Conservation (phyloP, 805 yeast genomes). For the Candida quercuum region DNA sequence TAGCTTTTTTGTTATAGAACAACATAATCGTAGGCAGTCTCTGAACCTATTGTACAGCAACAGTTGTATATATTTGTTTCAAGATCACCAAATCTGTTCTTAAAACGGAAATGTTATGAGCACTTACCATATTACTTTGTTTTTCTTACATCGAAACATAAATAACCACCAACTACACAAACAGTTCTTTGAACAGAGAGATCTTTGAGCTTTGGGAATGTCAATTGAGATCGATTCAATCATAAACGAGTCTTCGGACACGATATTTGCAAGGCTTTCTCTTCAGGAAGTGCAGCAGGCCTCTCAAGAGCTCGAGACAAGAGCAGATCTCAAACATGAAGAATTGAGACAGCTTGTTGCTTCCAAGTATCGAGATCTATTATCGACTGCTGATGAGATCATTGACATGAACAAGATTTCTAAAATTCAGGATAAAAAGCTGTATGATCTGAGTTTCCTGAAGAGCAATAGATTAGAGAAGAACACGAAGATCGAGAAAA, state of each 20-base stretch:
- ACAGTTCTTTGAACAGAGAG: too few species aligned
- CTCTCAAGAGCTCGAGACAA: background rate
- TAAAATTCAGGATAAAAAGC: constrained; percentile 12
- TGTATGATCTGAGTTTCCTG: constrained; percentile 19
- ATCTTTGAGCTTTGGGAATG: background rate
- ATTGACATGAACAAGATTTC: constrained; percentile 18
- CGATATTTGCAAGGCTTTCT: background rate
- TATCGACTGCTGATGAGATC: constrained; percentile 22
- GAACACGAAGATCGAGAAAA: constrained; percentile 13
- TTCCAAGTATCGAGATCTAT: constrained; percentile 20
- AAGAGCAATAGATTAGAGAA: constrained; percentile 9
- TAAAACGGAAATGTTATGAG: too few species aligned
- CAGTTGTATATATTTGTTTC: too few species aligned
- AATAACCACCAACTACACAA: too few species aligned
- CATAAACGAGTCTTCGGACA: background rate
- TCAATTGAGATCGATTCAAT: background rate
- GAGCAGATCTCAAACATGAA: constrained; percentile 14
- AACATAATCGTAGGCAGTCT: too few species aligned
- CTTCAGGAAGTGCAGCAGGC: background rate
- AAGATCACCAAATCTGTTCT: too few species aligned
- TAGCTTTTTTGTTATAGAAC: too few species aligned
- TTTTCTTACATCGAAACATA: too few species aligned
- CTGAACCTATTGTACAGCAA: too few species aligned
- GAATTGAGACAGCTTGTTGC: constrained; percentile 21
- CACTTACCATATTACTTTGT: too few species aligned